Evolutionary conservation across 75 land plant species (phyloP).

Genomic region (Selaginella moellendorffii): DNA sequence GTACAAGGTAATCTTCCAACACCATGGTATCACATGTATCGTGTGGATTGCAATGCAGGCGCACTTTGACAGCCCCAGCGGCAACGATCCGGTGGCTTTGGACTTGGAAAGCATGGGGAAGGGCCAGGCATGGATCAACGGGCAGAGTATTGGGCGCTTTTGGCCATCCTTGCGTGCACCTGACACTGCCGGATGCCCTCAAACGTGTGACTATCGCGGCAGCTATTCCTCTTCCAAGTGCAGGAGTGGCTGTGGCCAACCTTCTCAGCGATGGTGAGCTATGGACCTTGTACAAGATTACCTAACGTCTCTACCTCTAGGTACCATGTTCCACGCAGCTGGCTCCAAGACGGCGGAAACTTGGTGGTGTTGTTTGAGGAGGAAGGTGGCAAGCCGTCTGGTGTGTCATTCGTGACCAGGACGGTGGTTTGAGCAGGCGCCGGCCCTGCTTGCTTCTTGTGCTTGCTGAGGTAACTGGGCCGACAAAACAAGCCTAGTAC

Average conservation of each 20-base stretch:
- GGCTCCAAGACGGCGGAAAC: too few relatives aligned
- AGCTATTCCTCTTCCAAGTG: slow-evolving; percentile 1
- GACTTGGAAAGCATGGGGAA: slow-evolving; percentile 27
- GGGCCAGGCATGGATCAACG: slow-evolving; percentile 26
- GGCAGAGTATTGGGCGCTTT: slow-evolving; percentile 22
- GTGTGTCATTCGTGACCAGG: too few relatives aligned
- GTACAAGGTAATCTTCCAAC: neutral
- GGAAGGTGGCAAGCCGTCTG: too few relatives aligned
- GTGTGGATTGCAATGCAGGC: slow-evolving; percentile 13
- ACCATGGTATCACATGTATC: neutral
- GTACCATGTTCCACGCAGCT: too few relatives aligned
- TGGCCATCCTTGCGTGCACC: slow-evolving; percentile 13
- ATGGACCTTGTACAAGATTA: neutral
- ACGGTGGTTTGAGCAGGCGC: too few relatives aligned
- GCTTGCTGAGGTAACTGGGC: too few relatives aligned
- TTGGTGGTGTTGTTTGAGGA: too few relatives aligned
- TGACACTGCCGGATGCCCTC: neutral
- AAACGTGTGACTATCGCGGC: slow-evolving; percentile 11
- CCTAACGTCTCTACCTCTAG: neutral
- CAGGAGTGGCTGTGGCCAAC: slow-evolving; percentile 1
- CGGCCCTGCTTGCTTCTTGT: too few relatives aligned
- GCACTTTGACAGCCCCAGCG: slow-evolving; percentile 20
- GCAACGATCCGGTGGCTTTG: slow-evolving; percentile 14
- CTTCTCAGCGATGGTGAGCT: slow-evolving; percentile 28
- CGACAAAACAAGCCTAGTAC: too few relatives aligned